These are phyloP conservation scores for Takakia lepidozioides DNA, from an alignment of 225 moss, liverwort and hornwort genomes.

Conservation along the genomic window DNA sequence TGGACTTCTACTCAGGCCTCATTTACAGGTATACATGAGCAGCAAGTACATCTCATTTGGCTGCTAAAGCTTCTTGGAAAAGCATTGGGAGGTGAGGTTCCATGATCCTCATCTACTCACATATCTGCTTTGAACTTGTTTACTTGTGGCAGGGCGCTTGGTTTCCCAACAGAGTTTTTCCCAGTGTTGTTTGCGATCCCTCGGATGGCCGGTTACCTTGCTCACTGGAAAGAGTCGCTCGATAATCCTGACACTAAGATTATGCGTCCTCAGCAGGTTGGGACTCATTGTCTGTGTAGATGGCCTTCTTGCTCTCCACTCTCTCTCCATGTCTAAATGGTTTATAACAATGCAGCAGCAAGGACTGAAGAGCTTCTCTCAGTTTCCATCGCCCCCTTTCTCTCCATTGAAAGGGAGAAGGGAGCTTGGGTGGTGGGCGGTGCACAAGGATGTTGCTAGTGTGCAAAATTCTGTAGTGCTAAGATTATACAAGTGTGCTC, in stretches of 20 bases:
- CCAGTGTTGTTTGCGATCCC: slow-evolving; percentile 90
- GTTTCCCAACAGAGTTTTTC: slow-evolving; percentile 92
- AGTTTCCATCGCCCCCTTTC: not conserved
- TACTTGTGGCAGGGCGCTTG: slow-evolving; percentile 58
- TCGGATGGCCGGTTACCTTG: slow-evolving; percentile 92
- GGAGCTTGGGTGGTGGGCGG: not conserved
- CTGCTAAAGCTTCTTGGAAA: not conserved
- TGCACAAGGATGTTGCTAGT: not conserved
- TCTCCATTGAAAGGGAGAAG: not conserved
- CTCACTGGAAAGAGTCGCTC: slow-evolving; percentile 91
- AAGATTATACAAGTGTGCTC: no score
- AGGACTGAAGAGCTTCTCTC: not conserved
- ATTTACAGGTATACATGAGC: slow-evolving; percentile 57
- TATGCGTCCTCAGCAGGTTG: slow-evolving; percentile 91
- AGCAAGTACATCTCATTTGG: not conserved
- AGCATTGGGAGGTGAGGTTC: no score
- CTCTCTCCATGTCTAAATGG: not conserved
- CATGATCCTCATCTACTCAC: no score
- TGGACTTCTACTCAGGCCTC: slow-evolving; percentile 89
- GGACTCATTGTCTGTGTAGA: not conserved
- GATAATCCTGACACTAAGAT: slow-evolving; percentile 86
- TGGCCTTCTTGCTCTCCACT: not conserved
- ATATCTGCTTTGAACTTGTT: not conserved
- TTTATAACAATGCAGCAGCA: no score
- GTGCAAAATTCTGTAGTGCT: no score